These are phyloP conservation scores for Solanum sitiens DNA, from an alignment of 257 asterid genomes.

Conservation along the genomic window DNA sequence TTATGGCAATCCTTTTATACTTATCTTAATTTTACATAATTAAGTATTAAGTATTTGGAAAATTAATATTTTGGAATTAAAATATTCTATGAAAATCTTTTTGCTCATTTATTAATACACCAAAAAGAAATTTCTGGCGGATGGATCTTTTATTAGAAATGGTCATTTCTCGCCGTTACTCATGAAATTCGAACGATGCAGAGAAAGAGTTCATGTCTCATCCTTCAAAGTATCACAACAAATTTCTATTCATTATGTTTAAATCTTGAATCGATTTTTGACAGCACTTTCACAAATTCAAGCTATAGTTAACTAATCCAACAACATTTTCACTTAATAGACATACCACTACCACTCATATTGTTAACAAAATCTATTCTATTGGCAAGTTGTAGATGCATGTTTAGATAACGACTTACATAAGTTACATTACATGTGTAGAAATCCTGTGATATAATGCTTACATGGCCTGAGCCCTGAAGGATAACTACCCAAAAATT, in stretches of 20 bases:
- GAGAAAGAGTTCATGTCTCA: background rate
- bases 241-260: background rate
- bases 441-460: background rate
- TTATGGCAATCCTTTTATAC: background rate
- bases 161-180: background rate
- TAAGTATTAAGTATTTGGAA: too few relatives aligned
- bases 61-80: background rate
- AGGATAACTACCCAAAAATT: background rate
- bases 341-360: background rate
- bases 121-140: background rate
- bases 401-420: background rate
- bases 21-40: background rate
- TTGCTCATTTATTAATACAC: too few relatives aligned
- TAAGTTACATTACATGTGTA: background rate
- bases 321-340: background rate
- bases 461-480: background rate
- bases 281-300: background rate
- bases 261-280: background rate
- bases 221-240: background rate
- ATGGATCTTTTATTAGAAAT: background rate
- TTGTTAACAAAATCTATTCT: background rate
- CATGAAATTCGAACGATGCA: background rate
- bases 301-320: background rate
- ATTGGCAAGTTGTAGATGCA: background rate
- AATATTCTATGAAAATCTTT: too few relatives aligned